Evolutionary conservation across 2,329 filamentous ascomycete species (phyloP).

Genomic region (Botryotinia globosa): DNA sequence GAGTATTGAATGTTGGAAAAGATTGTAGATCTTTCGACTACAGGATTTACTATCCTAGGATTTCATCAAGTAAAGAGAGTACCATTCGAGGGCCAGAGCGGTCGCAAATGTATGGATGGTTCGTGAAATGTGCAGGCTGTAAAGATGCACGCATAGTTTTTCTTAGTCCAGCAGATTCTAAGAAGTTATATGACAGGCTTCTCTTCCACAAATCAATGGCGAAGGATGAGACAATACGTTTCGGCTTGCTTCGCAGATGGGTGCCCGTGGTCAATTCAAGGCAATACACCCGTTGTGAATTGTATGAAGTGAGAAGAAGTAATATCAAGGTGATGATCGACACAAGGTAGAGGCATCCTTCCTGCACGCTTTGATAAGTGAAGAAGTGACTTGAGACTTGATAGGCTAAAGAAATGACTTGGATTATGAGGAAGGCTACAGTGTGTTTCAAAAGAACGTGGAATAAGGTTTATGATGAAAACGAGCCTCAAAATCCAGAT

Average conservation of each 20-base stretch:
- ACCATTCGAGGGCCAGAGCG: neutral
- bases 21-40: neutral
- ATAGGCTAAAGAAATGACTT: neutral
- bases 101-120: neutral
- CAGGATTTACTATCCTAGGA: neutral
- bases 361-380: neutral
- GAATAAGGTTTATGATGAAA: neutral
- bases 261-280: neutral
- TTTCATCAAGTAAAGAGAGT: neutral
- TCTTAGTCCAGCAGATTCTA: neutral
- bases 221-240: slow-evolving; percentile 5
- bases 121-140: neutral
- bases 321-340: neutral
- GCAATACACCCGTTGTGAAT: neutral
- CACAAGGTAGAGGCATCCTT: neutral
- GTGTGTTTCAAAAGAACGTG: neutral
- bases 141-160: neutral
- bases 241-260: neutral
- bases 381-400: neutral
- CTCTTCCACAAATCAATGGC: neutral
- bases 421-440: neutral
- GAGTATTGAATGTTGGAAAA: neutral
- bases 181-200: neutral
- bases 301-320: neutral
- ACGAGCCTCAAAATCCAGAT: neutral